Evolutionary conservation across 192 early-diverging fungal species (phyloP).

Genomic region (Thamnidium elegans): DNA sequence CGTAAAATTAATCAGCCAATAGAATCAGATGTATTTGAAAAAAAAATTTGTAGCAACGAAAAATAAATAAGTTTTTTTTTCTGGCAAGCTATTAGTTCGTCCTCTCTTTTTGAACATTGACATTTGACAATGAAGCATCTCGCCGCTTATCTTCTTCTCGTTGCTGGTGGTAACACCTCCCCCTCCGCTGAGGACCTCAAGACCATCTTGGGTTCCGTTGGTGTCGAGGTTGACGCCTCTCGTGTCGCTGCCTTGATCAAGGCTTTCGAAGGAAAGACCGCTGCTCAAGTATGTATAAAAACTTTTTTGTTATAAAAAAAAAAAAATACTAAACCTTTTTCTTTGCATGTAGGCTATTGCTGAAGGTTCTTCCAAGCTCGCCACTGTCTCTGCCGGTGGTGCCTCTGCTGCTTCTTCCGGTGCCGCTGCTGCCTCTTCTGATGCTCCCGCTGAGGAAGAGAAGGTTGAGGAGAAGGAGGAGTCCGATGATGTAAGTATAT

Average conservation of each 20-base stretch:
- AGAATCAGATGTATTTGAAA: too few relatives aligned
- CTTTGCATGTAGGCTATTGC: slow-evolving; percentile 67
- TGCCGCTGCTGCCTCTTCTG: slow-evolving; percentile 65
- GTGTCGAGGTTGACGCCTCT: slow-evolving; percentile 83
- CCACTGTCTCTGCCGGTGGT: slow-evolving; percentile 91
- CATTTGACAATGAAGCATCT: slow-evolving; percentile 84
- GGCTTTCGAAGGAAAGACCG: slow-evolving; percentile 85
- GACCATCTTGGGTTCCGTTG: slow-evolving; percentile 82
- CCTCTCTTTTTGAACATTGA: slow-evolving; percentile 8
- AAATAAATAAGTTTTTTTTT: neutral
- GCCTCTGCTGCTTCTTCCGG: slow-evolving; percentile 63
- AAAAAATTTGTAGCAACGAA: neutral
- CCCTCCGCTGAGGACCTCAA: slow-evolving; percentile 78
- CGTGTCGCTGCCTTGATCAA: slow-evolving; percentile 71
- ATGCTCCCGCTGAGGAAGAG: slow-evolving; percentile 66
- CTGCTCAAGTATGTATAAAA: slow-evolving; percentile 61
- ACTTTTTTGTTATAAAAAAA: neutral
- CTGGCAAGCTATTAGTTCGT: neutral
- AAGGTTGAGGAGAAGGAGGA: slow-evolving; percentile 92
- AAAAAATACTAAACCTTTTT: neutral
- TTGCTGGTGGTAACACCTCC: slow-evolving; percentile 78
- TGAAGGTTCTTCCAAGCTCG: slow-evolving; percentile 87
- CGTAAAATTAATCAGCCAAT: too few relatives aligned
- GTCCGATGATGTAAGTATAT: slow-evolving; percentile 62
- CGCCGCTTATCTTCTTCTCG: slow-evolving; percentile 95